Evolutionary conservation across 768 basidiomycete genomes (phyloP).

Genomic region (Botryobasidium botryosum): DNA sequence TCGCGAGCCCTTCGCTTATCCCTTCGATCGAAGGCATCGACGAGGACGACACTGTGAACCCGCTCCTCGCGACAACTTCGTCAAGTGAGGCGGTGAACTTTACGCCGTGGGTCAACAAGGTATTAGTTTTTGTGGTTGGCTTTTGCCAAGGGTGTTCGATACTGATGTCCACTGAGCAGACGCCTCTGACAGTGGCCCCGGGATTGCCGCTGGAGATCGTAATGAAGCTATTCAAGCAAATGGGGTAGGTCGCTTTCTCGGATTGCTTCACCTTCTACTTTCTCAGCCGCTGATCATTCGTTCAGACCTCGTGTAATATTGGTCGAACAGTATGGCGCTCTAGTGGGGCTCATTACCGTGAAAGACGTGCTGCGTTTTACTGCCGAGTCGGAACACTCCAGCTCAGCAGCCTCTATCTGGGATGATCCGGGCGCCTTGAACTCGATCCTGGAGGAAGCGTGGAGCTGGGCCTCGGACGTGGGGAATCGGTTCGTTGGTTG

Average conservation of each 20-base stretch:
- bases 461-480: slow-evolving; percentile 9
- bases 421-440: slow-evolving; percentile 6
- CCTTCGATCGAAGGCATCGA: slow-evolving; percentile 30
- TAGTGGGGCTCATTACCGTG: slow-evolving; percentile 81
- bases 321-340: slow-evolving; percentile 68
- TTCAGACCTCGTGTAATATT: slow-evolving; percentile 87
- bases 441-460: slow-evolving; percentile 10
- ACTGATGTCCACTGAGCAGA: slow-evolving; percentile 46
- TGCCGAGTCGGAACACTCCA: slow-evolving; percentile 18
- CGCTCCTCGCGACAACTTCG: background rate
- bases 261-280: slow-evolving; percentile 5
- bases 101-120: slow-evolving; percentile 90
- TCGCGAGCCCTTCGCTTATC: background rate
- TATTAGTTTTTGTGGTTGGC: slow-evolving; percentile 21
- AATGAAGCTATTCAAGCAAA: slow-evolving; percentile 91
- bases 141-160: background rate
- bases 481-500: background rate
- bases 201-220: slow-evolving; percentile 90
- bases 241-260: slow-evolving; percentile 54
- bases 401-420: background rate
- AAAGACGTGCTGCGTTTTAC: slow-evolving; percentile 92
- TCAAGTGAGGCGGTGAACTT: slow-evolving; percentile 23
- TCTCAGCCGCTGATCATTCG: no score
- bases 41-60: slow-evolving; percentile 40
- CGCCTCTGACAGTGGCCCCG: slow-evolving; percentile 82